A percentile compares a stretch with the other conserved stretches of the same genome.
phyloP scores from a whole-genome alignment of 495 filamentous ascomycete genomes.

The Halenospora varia region DNA sequence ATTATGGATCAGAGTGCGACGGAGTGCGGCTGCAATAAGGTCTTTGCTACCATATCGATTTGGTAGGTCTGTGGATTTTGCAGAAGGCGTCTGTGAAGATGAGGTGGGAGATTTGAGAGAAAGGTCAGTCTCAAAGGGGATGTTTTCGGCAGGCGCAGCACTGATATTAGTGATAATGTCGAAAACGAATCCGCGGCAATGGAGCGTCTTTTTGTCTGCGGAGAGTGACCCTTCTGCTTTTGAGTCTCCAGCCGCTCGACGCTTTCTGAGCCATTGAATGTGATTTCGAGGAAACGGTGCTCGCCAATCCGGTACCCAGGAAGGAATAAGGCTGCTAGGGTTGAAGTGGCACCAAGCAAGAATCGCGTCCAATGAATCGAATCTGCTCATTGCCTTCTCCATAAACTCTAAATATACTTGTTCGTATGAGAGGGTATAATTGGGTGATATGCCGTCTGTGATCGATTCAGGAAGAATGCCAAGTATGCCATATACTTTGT shows the following conservation, averaged over 20 bases:
- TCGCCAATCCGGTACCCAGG: slow-evolving; percentile 7
- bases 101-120: not conserved
- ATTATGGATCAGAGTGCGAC: not conserved
- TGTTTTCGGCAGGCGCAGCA: not conserved
- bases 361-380: not conserved
- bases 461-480: not conserved
- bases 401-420: not conserved
- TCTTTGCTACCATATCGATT: not conserved
- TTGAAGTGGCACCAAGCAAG: not conserved
- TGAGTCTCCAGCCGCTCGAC: not conserved
- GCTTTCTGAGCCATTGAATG: not conserved
- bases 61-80: not conserved
- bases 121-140: not conserved
- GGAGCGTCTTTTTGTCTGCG: not conserved
- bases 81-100: not conserved
- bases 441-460: not conserved
- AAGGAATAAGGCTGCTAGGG: not conserved
- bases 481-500: not conserved
- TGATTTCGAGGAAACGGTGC: not conserved
- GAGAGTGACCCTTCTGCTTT: not conserved
- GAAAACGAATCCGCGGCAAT: not conserved
- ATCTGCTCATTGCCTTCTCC: not conserved
- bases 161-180: not conserved
- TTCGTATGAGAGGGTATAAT: not conserved
- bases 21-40: not conserved